Percentiles rank a stretch among this genome's conserved stretches.
These are phyloP conservation scores for Fraxinus quadrangulata DNA, from an alignment of 257 asterid genomes.

Conservation along the genomic window DNA sequence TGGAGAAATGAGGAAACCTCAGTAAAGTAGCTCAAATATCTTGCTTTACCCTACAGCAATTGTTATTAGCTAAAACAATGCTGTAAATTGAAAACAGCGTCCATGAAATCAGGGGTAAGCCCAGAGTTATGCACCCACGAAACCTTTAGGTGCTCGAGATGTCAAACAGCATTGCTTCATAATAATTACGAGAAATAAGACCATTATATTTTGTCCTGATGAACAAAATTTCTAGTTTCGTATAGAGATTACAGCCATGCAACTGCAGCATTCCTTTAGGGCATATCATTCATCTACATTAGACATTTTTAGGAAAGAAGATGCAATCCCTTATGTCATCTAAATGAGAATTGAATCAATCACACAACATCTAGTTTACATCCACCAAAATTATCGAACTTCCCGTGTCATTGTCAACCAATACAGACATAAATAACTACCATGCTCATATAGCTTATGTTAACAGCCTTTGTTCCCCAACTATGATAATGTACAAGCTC, in stretches of 20 bases:
- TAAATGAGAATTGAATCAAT: neutral
- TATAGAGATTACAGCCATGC: neutral
- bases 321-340: neutral
- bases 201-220: neutral
- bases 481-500: neutral
- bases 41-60: neutral
- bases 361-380: neutral
- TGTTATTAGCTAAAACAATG: neutral
- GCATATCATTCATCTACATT: neutral
- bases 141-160: neutral
- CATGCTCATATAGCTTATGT: neutral
- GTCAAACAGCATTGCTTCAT: neutral
- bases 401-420: neutral
- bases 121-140: neutral
- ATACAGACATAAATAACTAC: neutral
- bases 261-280: neutral
- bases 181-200: neutral
- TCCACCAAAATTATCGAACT: neutral
- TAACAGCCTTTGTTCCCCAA: neutral
- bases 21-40: neutral
- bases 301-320: neutral
- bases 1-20: neutral
- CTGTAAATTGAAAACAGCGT: neutral
- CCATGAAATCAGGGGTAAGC: neutral
- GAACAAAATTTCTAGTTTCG: neutral